Percentiles rank a stretch among this genome's conserved stretches.
phyloP scores from a whole-genome alignment of 2,329 filamentous ascomycete genomes.

The Dothistroma pini region DNA sequence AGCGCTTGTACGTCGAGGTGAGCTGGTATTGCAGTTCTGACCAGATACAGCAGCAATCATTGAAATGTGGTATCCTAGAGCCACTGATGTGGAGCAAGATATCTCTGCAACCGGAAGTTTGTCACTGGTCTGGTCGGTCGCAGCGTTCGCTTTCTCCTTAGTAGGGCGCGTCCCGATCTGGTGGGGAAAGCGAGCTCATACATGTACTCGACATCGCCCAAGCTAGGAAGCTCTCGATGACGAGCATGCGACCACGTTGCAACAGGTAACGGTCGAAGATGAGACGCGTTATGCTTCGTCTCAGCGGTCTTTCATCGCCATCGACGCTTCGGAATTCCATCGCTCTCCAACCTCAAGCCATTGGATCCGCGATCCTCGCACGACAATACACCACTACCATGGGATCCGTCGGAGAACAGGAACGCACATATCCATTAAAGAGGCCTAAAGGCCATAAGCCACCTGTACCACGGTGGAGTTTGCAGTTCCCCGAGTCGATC shows the following conservation, averaged over 20 bases:
- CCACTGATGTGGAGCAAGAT: no score
- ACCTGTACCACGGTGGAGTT: constrained; percentile 35
- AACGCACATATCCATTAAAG: constrained; percentile 33
- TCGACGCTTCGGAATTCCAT: background rate
- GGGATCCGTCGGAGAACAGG: constrained; percentile 12
- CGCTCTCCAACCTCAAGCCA: background rate
- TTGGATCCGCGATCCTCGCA: background rate
- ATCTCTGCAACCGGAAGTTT: no score
- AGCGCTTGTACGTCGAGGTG: no score
- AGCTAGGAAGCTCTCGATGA: constrained; percentile 1
- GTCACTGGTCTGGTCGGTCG: no score
- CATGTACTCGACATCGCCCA: background rate
- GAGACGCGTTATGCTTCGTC: background rate
- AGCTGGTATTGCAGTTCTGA: no score
- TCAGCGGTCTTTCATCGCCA: background rate
- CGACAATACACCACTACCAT: constrained; percentile 3
- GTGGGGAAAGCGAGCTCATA: background rate
- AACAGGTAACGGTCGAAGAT: background rate
- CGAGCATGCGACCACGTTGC: background rate
- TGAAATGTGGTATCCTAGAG: no score
- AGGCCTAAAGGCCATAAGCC: constrained; percentile 33
- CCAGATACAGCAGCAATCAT: no score
- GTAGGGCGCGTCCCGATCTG: background rate
- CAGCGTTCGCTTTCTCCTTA: background rate
- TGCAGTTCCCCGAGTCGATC: constrained; percentile 27